phyloP scores from a whole-genome alignment of 352 stramenopile species.

The Phytophthora boehmeriae region DNA sequence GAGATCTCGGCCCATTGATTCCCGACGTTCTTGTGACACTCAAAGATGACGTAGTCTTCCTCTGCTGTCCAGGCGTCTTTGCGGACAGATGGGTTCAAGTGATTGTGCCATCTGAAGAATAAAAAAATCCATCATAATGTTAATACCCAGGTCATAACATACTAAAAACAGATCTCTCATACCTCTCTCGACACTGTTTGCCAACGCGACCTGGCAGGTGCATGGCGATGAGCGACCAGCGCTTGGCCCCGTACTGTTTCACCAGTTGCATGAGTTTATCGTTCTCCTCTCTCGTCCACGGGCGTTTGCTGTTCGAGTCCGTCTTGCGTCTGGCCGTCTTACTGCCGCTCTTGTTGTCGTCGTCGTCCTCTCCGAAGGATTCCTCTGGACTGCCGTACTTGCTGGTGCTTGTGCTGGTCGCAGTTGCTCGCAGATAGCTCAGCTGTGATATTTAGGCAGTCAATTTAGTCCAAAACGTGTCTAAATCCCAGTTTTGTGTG shows the following conservation, averaged over 20 bases:
- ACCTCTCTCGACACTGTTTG: conserved; percentile 89
- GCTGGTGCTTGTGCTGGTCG: conserved; percentile 37
- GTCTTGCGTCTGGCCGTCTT: conserved; percentile 49
- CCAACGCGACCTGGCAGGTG: conserved; percentile 86
- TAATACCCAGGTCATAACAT: neutral
- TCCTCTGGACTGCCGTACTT: conserved; percentile 55
- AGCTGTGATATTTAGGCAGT: conserved; percentile 20
- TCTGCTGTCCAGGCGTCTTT: conserved; percentile 91
- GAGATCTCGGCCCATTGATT: conserved; percentile 94
- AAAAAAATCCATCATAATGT: conserved; percentile 6
- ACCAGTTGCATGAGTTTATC: conserved; percentile 89
- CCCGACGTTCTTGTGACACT: conserved; percentile 91
- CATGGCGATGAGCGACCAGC: conserved; percentile 91
- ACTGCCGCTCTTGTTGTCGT: conserved; percentile 35
- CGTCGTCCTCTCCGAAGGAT: conserved; percentile 73
- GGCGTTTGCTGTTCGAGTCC: conserved; percentile 87
- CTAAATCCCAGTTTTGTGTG: neutral
- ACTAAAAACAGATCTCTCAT: conserved; percentile 1
- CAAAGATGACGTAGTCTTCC: conserved; percentile 91
- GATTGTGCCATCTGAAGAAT: conserved; percentile 89
- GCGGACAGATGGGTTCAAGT: conserved; percentile 86
- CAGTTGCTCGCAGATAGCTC: conserved; percentile 36
- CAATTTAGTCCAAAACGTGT: neutral
- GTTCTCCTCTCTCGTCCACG: conserved; percentile 90
- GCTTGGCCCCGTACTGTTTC: conserved; percentile 89